Conservation (phyloP, 2,329 filamentous ascomycete genomes). For the Orbilia ellipsospora region DNA sequence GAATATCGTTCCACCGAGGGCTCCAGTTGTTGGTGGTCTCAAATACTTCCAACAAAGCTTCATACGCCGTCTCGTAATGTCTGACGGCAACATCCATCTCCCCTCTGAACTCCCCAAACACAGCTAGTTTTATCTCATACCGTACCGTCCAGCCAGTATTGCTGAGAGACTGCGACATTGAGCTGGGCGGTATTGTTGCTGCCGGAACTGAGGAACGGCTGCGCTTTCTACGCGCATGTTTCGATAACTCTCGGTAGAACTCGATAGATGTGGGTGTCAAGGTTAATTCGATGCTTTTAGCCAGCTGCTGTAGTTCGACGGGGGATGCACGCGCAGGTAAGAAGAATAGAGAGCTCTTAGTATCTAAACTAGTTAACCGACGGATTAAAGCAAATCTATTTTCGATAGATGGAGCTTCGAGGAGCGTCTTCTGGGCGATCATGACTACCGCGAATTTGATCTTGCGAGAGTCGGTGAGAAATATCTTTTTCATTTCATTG, state of each 20-base stretch:
- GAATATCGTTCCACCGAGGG: constrained; percentile 89
- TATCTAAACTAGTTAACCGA: constrained; percentile 80
- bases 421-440: constrained; percentile 75
- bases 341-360: constrained; percentile 83
- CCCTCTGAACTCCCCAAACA: constrained; percentile 91
- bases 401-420: constrained; percentile 71
- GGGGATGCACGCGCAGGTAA: constrained; percentile 78
- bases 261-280: constrained; percentile 82
- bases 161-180: constrained; percentile 86
- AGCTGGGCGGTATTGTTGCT: constrained; percentile 84
- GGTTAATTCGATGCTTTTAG: constrained; percentile 76
- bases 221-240: constrained; percentile 88
- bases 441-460: constrained; percentile 81
- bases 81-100: constrained; percentile 89
- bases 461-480: constrained; percentile 66
- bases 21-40: constrained; percentile 91
- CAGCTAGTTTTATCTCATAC: constrained; percentile 91
- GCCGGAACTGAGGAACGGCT: constrained; percentile 80
- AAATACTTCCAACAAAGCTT: constrained; percentile 84
- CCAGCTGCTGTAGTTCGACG: constrained; percentile 78
- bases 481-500: constrained; percentile 76
- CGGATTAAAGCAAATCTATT: constrained; percentile 83
- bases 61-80: constrained; percentile 88
- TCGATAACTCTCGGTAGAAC: constrained; percentile 93
- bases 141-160: constrained; percentile 89